Conservation (phyloP, 2,329 filamentous ascomycete species). For the Aureobasidium subglaciale region DNA sequence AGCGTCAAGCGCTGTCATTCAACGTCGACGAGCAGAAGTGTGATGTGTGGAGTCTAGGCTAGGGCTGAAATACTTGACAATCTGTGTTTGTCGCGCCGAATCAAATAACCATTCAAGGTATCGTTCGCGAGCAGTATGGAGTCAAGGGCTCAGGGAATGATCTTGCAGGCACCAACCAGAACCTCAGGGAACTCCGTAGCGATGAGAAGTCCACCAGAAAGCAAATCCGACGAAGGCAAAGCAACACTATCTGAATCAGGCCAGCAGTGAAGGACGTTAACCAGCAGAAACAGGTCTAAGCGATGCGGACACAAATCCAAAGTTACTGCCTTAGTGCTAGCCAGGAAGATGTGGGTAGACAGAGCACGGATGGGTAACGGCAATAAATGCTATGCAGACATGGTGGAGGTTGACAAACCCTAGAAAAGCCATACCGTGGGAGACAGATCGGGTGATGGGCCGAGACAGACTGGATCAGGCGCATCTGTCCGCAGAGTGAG, state of each 20-base stretch:
- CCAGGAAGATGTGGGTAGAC: constrained; percentile 36
- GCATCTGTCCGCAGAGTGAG: constrained; percentile 72
- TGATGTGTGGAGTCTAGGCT: constrained; percentile 52
- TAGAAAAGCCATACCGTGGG: constrained; percentile 38
- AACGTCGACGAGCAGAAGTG: too few species aligned
- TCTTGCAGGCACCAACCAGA: constrained; percentile 21
- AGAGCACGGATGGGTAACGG: constrained; percentile 53
- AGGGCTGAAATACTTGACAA: constrained; percentile 58
- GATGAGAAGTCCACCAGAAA: neutral
- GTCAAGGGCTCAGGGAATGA: constrained; percentile 35
- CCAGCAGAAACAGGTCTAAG: constrained; percentile 17
- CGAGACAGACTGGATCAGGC: constrained; percentile 66
- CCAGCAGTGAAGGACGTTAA: neutral
- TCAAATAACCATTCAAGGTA: constrained; percentile 57
- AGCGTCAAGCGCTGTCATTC: too few species aligned
- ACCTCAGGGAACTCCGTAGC: constrained; percentile 12
- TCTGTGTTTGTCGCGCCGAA: constrained; percentile 64
- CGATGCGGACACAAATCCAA: constrained; percentile 32
- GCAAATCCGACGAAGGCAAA: constrained; percentile 8
- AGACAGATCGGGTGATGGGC: constrained; percentile 54
- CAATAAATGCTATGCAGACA: constrained; percentile 61
- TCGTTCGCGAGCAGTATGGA: constrained; percentile 57
- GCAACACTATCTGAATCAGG: constrained; percentile 4
- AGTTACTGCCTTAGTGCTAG: constrained; percentile 33
- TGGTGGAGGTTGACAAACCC: constrained; percentile 67